phyloP scores from a whole-genome alignment of 495 filamentous ascomycete genomes.

The Aspergillus carlsbadensis region DNA sequence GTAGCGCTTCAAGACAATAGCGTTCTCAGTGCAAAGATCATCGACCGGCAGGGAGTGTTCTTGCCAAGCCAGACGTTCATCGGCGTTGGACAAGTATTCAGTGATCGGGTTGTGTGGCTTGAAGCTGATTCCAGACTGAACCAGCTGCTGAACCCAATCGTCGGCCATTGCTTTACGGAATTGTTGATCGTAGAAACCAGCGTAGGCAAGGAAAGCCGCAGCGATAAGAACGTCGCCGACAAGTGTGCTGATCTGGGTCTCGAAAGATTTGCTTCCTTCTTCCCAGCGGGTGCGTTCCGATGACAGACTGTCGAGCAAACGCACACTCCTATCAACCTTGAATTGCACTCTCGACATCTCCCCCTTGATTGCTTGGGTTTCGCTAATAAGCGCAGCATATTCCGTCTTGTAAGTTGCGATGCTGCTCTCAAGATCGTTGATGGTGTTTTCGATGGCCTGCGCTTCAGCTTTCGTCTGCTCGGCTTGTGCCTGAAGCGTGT shows the following conservation, averaged over 20 bases:
- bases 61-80: slow-evolving; percentile 94
- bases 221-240: slow-evolving; percentile 94
- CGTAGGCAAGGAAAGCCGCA: slow-evolving; percentile 96
- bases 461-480: slow-evolving; percentile 93
- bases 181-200: slow-evolving; percentile 95
- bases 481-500: slow-evolving; percentile 80
- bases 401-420: slow-evolving; percentile 97
- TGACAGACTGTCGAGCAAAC: slow-evolving; percentile 88
- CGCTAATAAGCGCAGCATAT: slow-evolving; percentile 92
- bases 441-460: slow-evolving; percentile 84
- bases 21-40: slow-evolving; percentile 98
- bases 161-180: slow-evolving; percentile 97
- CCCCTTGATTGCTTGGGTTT: slow-evolving; percentile 94
- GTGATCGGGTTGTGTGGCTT: slow-evolving; percentile 93
- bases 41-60: slow-evolving; percentile 95
- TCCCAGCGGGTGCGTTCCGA: slow-evolving; percentile 94
- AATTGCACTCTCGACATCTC: slow-evolving; percentile 96
- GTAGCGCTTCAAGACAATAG: slow-evolving; percentile 94
- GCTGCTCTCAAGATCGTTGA: slow-evolving; percentile 78
- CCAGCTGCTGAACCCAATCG: slow-evolving; percentile 91
- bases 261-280: slow-evolving; percentile 94
- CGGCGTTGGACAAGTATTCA: slow-evolving; percentile 94
- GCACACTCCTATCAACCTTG: slow-evolving; percentile 95
- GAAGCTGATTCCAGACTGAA: slow-evolving; percentile 84
- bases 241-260: slow-evolving; percentile 94